These are phyloP conservation scores for Suaeda aralocaspica DNA, from an alignment of 148 eudicot species.

Conservation along the genomic window DNA sequence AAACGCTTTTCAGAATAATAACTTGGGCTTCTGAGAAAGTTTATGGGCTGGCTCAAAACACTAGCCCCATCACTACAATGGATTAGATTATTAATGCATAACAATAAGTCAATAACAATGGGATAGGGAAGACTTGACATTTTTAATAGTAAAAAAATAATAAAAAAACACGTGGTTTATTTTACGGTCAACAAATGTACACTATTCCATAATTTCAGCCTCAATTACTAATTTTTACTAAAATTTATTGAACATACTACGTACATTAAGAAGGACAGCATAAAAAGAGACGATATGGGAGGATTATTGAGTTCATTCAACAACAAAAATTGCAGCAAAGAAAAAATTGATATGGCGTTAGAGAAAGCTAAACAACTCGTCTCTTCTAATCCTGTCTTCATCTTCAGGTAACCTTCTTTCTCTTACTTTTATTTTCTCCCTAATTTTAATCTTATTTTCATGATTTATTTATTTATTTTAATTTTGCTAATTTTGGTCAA, in stretches of 20 bases:
- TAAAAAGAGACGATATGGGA: constrained; percentile 18
- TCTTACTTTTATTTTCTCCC: neutral
- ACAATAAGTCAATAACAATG: too few species aligned
- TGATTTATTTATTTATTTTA: too few species aligned
- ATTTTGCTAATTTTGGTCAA: constrained; percentile 1
- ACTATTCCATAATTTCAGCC: neutral
- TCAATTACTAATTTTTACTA: neutral
- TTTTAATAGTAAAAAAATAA: too few species aligned
- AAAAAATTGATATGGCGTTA: constrained; percentile 50
- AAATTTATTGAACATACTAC: too few species aligned
- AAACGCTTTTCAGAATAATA: too few species aligned
- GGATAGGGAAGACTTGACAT: too few species aligned
- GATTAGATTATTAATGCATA: too few species aligned
- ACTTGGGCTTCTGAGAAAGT: too few species aligned
- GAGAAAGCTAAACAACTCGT: constrained; percentile 55
- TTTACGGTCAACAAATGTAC: neutral
- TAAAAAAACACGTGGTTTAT: neutral
- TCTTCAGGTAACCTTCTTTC: constrained; percentile 49
- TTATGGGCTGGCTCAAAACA: too few species aligned
- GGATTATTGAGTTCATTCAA: constrained; percentile 17
- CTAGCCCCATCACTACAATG: too few species aligned
- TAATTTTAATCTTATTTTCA: neutral
- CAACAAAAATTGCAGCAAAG: constrained; percentile 16
- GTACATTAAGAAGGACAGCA: neutral
- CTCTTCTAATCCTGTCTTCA: constrained; percentile 52